phyloP scores from a whole-genome alignment of 2,329 filamentous ascomycete genomes.

The Xylariaceae sp. region DNA sequence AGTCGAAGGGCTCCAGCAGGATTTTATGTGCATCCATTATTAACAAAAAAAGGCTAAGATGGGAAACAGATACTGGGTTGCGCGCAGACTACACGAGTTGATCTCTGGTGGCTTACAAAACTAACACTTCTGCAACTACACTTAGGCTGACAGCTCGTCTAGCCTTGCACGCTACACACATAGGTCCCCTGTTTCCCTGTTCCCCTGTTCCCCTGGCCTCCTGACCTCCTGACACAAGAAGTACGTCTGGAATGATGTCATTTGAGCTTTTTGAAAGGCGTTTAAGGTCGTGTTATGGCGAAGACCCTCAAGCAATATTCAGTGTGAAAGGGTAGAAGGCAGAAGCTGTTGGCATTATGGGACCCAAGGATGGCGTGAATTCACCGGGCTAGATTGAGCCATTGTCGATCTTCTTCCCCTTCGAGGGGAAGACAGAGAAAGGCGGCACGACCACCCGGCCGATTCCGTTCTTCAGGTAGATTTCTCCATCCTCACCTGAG shows the following conservation, averaged over 20 bases:
- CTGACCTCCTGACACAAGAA: background rate
- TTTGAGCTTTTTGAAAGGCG: background rate
- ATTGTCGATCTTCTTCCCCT: slow-evolving; percentile 33
- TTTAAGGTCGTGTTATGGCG: background rate
- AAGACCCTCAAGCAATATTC: background rate
- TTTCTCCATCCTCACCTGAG: slow-evolving; percentile 18
- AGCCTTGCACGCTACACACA: slow-evolving; percentile 5
- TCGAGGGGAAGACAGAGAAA: slow-evolving; percentile 21
- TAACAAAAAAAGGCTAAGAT: background rate
- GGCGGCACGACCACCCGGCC: slow-evolving; percentile 22
- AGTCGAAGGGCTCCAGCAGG: slow-evolving; percentile 18
- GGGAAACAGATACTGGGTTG: background rate
- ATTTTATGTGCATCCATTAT: slow-evolving; percentile 21
- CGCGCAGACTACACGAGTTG: background rate
- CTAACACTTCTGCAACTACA: slow-evolving; percentile 8
- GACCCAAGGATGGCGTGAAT: background rate
- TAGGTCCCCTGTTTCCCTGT: no score
- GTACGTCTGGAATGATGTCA: slow-evolving; percentile 19
- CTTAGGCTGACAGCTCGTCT: slow-evolving; percentile 24
- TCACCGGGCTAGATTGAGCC: slow-evolving; percentile 24
- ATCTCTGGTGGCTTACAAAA: no score
- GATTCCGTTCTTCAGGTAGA: slow-evolving; percentile 9
- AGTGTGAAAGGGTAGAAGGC: slow-evolving; percentile 5
- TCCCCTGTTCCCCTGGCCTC: no score
- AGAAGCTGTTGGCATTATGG: slow-evolving; percentile 22